Base-by-base conservation (phyloP, 768 basidiomycete species). In the Kwoniella botswanensis region DNA sequence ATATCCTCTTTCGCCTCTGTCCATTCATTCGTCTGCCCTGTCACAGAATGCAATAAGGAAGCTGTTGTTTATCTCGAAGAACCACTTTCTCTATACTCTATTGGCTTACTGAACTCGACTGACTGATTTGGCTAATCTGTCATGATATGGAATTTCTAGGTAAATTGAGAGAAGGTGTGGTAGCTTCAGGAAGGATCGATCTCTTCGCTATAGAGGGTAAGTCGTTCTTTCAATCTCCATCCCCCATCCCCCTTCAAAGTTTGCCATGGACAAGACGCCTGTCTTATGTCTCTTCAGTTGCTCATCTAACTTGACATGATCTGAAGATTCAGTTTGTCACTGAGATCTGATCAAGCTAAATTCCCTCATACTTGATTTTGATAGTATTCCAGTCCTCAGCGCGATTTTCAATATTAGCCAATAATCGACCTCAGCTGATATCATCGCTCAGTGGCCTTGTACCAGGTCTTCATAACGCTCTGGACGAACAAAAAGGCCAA, bases 161-260 rank as follows among this genome's bases (percentile, higher is more conserved):
- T 1, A 83, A 83, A 66, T 64, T 83, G 17, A 58, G 82, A 24
- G 82, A 83, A 73, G 82, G 82, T 0, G 74, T 83, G 1, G 73
- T 81, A 5, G 82, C 82, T 29, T 76, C 77, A 17, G 69, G 73
- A 44, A 71, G 82, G 21, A 69, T 79, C 15, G 82, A 83, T 69
- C 58, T 17, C 1, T 83, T 83, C 57, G 78, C 82, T 11, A 73
- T 83, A 17, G 77, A 82, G 71, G 82, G 82, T 82, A 29, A 65
- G 74, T 68, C 29, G 26, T 26, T 26, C 7, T 46, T 26, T 26
- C 26, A 26, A 26, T 4, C 26, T 26, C 26, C 26, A 26, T 26
- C 26, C 26, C 26, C 26, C 26, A 26, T 26, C 26, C 26, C 26
- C 26, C 26, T 3, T 26, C 26, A 26, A 4, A 26, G 26, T 26